Conservation (phyloP, 2,329 filamentous ascomycete genomes). For the Penicillium sumatraense region DNA sequence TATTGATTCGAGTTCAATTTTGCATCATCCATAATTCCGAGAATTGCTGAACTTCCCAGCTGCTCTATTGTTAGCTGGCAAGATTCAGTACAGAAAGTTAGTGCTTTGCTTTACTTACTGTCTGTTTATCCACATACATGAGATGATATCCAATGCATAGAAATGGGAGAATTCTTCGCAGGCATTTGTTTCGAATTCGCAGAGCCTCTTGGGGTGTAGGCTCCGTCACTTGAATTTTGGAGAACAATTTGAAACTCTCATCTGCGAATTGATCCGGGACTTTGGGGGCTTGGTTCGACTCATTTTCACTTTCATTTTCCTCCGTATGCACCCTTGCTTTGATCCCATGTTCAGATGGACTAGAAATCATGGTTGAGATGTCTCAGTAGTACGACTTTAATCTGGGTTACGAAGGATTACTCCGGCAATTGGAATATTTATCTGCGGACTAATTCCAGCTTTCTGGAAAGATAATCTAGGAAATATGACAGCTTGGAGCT, state of each 20-base stretch:
- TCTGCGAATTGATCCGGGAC: conserved; percentile 46
- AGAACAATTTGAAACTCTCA: conserved; percentile 50
- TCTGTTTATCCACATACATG: conserved; percentile 48
- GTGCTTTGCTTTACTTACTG: conserved; percentile 30
- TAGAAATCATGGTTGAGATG: background rate
- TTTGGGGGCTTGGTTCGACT: conserved; percentile 25
- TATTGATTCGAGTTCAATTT: conserved; percentile 34
- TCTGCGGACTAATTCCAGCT: background rate
- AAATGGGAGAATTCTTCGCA: conserved; percentile 45
- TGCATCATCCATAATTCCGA: conserved; percentile 38
- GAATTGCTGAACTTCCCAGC: conserved; percentile 31
- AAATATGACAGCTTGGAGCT: background rate
- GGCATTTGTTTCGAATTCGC: conserved; percentile 36
- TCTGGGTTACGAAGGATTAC: background rate
- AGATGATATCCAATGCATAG: conserved; percentile 46
- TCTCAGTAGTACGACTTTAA: too few species aligned
- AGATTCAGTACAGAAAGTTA: background rate
- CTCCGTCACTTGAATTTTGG: conserved; percentile 42
- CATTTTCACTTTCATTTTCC: conserved; percentile 4
- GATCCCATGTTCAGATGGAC: background rate
- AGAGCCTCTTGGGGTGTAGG: conserved; percentile 34
- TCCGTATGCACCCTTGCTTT: background rate
- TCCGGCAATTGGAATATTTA: background rate
- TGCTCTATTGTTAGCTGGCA: background rate
- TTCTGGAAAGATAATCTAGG: background rate